Evolutionary conservation across 441 rosid genomes (phyloP).

Genomic region (Melianthus villosus): DNA sequence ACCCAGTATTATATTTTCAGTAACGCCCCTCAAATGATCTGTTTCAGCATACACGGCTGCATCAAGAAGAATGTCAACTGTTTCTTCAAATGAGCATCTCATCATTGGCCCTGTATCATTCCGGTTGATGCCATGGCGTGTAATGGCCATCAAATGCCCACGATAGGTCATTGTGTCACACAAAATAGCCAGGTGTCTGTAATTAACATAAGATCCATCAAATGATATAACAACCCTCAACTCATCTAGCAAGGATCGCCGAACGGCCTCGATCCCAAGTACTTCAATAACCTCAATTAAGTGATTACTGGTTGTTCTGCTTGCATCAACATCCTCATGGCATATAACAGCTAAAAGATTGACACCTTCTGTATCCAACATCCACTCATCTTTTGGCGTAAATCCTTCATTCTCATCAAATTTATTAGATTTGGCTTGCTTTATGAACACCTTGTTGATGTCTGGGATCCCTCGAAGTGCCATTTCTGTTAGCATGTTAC

Average conservation of each 20-base stretch:
- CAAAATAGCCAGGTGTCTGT: conserved; percentile 84
- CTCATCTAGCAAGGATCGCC: conserved; percentile 78
- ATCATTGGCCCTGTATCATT: conserved; percentile 95
- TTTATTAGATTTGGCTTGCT: conserved; percentile 57
- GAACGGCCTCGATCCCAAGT: conserved; percentile 93
- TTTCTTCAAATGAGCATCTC: conserved; percentile 98
- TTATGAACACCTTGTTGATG: conserved; percentile 87
- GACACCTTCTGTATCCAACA: conserved; percentile 96
- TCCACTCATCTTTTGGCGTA: conserved; percentile 83
- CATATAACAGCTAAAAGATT: conserved; percentile 95
- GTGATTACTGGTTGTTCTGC: conserved; percentile 93
- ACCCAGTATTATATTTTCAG: conserved; percentile 94
- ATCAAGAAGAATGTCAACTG: conserved; percentile 93
- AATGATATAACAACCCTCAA: conserved; percentile 89
- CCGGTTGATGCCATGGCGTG: conserved; percentile 92
- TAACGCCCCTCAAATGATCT: conserved; percentile 74
- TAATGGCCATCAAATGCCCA: conserved; percentile 96
- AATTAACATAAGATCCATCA: conserved; percentile 92
- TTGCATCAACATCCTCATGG: conserved; percentile 83
- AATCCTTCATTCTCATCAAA: conserved; percentile 76
- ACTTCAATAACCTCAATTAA: conserved; percentile 90
- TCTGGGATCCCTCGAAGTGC: conserved; percentile 96
- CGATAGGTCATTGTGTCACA: conserved; percentile 99
- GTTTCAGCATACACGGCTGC: conserved; percentile 92
- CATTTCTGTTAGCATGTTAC: conserved; percentile 98